These are phyloP conservation scores for Neurospora sublineolata DNA, from an alignment of 495 filamentous ascomycete species.

Conservation along the genomic window DNA sequence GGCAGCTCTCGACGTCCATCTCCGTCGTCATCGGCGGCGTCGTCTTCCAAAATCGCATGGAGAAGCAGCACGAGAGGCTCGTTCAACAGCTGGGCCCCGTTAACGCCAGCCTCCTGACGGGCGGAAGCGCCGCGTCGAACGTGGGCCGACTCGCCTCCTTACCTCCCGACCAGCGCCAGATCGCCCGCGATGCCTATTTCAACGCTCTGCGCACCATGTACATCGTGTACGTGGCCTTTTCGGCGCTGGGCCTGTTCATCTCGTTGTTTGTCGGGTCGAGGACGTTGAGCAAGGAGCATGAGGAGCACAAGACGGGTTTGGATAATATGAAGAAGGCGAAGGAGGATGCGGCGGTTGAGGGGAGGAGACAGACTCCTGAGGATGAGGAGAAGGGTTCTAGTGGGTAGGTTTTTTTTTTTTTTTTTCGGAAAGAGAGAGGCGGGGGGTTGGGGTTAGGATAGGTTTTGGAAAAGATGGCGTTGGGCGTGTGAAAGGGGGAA, in stretches of 20 bases:
- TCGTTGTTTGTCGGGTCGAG: slow-evolving; percentile 44
- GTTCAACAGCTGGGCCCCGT: slow-evolving; percentile 30
- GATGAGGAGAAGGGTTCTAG: slow-evolving; percentile 12
- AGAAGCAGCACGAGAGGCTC: slow-evolving; percentile 29
- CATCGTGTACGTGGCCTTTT: slow-evolving; percentile 50
- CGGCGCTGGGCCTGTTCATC: slow-evolving; percentile 41
- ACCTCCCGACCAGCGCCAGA: slow-evolving; percentile 29
- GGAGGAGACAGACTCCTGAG: background rate
- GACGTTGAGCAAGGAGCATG: slow-evolving; percentile 47
- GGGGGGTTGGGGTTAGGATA: background rate
- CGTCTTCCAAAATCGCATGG: slow-evolving; percentile 60
- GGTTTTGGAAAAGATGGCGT: background rate
- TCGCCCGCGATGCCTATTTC: slow-evolving; percentile 45
- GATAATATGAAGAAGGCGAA: slow-evolving; percentile 28
- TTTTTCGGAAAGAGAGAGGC: background rate
- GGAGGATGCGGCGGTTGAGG: background rate
- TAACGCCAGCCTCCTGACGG: slow-evolving; percentile 31
- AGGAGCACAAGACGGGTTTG: slow-evolving; percentile 52
- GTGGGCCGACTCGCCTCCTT: slow-evolving; percentile 44
- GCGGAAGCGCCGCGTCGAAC: slow-evolving; percentile 45
- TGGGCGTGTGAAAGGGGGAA: background rate
- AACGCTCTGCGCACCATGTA: slow-evolving; percentile 53
- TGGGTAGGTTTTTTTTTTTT: no score
- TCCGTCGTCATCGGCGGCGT: slow-evolving; percentile 71
- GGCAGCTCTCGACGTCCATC: slow-evolving; percentile 58